These are phyloP conservation scores for Candida incommunis DNA, from an alignment of 805 yeast species.

Conservation along the genomic window DNA sequence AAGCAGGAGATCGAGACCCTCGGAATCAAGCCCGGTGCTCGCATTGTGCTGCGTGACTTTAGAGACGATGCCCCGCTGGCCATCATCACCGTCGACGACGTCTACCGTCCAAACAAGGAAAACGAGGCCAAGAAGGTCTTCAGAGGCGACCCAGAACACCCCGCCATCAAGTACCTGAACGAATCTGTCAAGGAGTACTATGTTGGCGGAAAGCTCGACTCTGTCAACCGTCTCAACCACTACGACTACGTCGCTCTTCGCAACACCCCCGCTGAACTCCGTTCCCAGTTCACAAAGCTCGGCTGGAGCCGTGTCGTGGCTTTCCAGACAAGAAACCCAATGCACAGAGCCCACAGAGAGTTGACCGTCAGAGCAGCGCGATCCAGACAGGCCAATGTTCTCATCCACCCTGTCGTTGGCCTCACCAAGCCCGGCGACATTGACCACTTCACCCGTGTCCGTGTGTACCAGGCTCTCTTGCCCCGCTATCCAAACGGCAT, in stretches of 20 bases:
- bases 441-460: conserved; percentile 94
- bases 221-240: conserved; percentile 71
- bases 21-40: conserved; percentile 37
- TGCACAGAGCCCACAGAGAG: conserved; percentile 98
- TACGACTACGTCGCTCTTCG: conserved; percentile 82
- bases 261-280: conserved; percentile 80
- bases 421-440: conserved; percentile 95
- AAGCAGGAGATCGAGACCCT: conserved; percentile 30
- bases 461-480: conserved; percentile 83
- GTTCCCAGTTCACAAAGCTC: conserved; percentile 66
- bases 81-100: conserved; percentile 62
- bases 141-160: conserved; percentile 96
- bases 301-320: conserved; percentile 89
- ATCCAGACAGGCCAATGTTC: conserved; percentile 70
- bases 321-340: conserved; percentile 95
- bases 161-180: conserved; percentile 64
- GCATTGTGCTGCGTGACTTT: conserved; percentile 65
- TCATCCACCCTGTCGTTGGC: conserved; percentile 95
- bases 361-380: conserved; percentile 94
- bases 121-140: conserved; percentile 75
- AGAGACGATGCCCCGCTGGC: conserved; percentile 72
- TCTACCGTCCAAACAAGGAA: conserved; percentile 68
- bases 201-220: conserved; percentile 80
- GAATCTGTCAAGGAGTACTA: conserved; percentile 71
- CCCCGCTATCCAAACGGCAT: conserved; percentile 90